These are phyloP conservation scores for Daldinia sp. DNA, from an alignment of 2,329 filamentous ascomycete species.

Conservation along the genomic window DNA sequence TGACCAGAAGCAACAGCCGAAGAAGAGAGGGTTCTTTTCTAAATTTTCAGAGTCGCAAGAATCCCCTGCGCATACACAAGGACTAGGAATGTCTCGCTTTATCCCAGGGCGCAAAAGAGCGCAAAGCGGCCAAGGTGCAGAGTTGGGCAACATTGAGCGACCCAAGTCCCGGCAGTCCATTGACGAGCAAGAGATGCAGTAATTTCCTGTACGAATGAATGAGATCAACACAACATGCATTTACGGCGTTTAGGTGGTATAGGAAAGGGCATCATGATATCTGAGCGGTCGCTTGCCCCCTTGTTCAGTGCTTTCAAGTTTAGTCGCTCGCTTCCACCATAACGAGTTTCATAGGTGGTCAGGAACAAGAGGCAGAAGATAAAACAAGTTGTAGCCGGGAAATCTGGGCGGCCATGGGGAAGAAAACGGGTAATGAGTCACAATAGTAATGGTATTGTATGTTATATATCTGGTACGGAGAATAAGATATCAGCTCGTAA, in stretches of 20 bases:
- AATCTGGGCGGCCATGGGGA: slow-evolving; percentile 23
- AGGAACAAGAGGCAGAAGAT: slow-evolving; percentile 26
- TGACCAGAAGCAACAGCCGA: slow-evolving; percentile 72
- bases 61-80: slow-evolving; percentile 41
- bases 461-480: slow-evolving; percentile 32
- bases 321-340: slow-evolving; percentile 41
- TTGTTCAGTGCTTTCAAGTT: slow-evolving; percentile 27
- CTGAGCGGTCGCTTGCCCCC: slow-evolving; percentile 47
- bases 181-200: slow-evolving; percentile 48
- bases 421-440: slow-evolving; percentile 35
- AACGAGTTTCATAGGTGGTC: slow-evolving; percentile 36
- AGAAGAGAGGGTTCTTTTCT: slow-evolving; percentile 84
- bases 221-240: slow-evolving; percentile 31
- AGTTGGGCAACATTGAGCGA: slow-evolving; percentile 50
- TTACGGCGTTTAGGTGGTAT: slow-evolving; percentile 44
- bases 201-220: slow-evolving; percentile 29
- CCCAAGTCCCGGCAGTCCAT: slow-evolving; percentile 49
- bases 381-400: slow-evolving; percentile 25
- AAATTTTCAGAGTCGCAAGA: slow-evolving; percentile 75
- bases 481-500: slow-evolving; percentile 41
- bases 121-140: slow-evolving; percentile 52
- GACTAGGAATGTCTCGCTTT: slow-evolving; percentile 50
- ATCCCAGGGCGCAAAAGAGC: slow-evolving; percentile 53
- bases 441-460: slow-evolving; percentile 32
- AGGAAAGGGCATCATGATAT: slow-evolving; percentile 44